Conservation (phyloP, 2,329 filamentous ascomycete genomes). For the Paecilomyces formosus region DNA sequence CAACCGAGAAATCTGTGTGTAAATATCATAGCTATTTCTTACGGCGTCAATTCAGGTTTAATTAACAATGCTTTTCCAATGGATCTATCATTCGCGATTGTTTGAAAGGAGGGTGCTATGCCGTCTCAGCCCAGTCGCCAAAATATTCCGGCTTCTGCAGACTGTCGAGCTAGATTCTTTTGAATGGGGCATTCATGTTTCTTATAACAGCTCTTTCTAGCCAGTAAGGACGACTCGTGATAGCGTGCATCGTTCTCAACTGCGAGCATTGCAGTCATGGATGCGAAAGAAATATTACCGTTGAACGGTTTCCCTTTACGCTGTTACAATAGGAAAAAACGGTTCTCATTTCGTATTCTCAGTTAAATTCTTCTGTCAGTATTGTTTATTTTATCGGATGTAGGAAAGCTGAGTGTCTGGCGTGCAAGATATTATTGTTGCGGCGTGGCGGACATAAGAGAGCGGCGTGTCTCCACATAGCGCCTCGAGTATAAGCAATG, state of each 20-base stretch:
- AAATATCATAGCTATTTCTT: slow-evolving; percentile 30
- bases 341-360: no score
- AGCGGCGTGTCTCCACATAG: not conserved
- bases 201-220: no score
- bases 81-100: not conserved
- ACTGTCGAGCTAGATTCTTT: not conserved
- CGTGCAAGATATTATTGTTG: not conserved
- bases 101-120: not conserved
- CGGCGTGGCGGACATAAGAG: not conserved
- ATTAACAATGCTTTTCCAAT: slow-evolving; percentile 12
- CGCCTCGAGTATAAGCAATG: not conserved
- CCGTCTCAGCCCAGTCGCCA: not conserved
- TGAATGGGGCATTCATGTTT: not conserved
- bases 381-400: not conserved
- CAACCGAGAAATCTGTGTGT: slow-evolving; percentile 22
- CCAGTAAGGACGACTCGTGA: no score
- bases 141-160: not conserved
- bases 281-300: no score
- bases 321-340: no score
- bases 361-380: not conserved
- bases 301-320: no score
- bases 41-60: slow-evolving; percentile 22
- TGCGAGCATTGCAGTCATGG: no score
- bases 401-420: not conserved
- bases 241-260: no score